phyloP scores from a whole-genome alignment of 495 filamentous ascomycete species.

The Aspergillus sparsus region DNA sequence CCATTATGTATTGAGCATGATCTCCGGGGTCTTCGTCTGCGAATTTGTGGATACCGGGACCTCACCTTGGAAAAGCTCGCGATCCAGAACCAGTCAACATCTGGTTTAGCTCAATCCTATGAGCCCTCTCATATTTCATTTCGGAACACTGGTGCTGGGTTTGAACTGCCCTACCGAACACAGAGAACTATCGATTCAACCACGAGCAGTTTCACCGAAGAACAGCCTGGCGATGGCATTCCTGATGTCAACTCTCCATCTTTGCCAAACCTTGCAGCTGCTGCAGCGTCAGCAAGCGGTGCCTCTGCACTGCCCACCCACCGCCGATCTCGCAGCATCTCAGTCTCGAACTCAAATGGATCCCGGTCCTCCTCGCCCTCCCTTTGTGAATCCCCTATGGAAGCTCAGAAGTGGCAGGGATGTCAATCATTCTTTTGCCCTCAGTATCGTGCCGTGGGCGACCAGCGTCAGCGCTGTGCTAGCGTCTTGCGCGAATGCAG shows the following conservation, averaged over 20 bases:
- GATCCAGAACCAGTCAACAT: conserved; percentile 35
- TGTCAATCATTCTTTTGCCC: conserved; percentile 62
- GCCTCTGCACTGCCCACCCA: conserved; percentile 21
- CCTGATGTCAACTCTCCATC: conserved; percentile 26
- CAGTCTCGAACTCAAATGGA: conserved; percentile 43
- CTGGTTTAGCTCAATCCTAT: conserved; percentile 11
- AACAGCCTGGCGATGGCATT: conserved; percentile 32
- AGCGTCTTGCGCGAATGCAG: conserved; percentile 54
- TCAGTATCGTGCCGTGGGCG: conserved; percentile 49
- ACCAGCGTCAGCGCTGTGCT: conserved; percentile 52
- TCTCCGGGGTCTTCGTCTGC: conserved; percentile 58
- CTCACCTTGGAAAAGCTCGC: conserved; percentile 54
- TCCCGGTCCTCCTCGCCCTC: conserved; percentile 45
- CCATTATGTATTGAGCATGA: conserved; percentile 64
- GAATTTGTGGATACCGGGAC: conserved; percentile 61
- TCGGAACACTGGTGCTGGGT: not conserved
- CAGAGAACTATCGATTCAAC: conserved; percentile 38
- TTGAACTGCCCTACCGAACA: conserved; percentile 21
- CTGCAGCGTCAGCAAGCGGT: not conserved
- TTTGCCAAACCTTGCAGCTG: conserved; percentile 18
- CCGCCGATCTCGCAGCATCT: conserved; percentile 34
- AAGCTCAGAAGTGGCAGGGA: conserved; percentile 52
- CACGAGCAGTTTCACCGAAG: conserved; percentile 46
- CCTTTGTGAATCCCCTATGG: conserved; percentile 41
- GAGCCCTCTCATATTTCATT: conserved; percentile 17